Conservation (phyloP, 2,329 filamentous ascomycete species). For the Rhynchosporium graminicola region DNA sequence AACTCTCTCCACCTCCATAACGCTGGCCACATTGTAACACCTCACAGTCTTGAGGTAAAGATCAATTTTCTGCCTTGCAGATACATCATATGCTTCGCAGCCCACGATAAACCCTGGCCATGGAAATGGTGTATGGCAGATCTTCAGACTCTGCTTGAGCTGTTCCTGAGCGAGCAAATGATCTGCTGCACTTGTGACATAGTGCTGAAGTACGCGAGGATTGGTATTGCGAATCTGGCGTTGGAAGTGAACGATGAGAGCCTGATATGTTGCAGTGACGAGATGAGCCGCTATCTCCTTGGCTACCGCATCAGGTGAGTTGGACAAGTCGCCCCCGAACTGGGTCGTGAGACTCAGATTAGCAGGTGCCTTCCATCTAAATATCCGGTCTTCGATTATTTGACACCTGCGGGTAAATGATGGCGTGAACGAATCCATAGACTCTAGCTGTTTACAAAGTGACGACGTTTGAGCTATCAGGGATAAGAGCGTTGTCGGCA, state of each 20-base stretch:
- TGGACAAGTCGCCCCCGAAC: background rate
- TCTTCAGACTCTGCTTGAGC: slow-evolving; percentile 20
- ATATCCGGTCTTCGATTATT: slow-evolving; percentile 24
- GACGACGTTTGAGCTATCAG: slow-evolving; percentile 26
- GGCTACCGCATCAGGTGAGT: slow-evolving; percentile 8
- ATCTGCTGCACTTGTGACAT: slow-evolving; percentile 22
- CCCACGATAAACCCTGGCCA: slow-evolving; percentile 27
- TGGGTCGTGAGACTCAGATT: slow-evolving; percentile 16
- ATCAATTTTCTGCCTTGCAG: slow-evolving; percentile 20
- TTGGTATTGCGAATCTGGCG: slow-evolving; percentile 25
- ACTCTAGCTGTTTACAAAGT: slow-evolving; percentile 20
- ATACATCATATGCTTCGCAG: slow-evolving; percentile 23
- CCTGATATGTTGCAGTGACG: slow-evolving; percentile 24
- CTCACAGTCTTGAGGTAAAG: slow-evolving; percentile 22
- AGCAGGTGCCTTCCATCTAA: slow-evolving; percentile 24
- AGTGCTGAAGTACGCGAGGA: slow-evolving; percentile 25
- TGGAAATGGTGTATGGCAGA: slow-evolving; percentile 19
- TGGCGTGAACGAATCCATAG: slow-evolving; percentile 16
- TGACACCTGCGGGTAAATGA: slow-evolving; percentile 21
- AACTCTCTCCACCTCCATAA: slow-evolving; percentile 22
- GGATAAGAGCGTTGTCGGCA: slow-evolving; percentile 23
- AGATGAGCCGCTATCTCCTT: slow-evolving; percentile 22
- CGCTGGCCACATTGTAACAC: slow-evolving; percentile 22
- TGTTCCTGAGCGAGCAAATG: slow-evolving; percentile 25
- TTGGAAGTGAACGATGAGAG: slow-evolving; percentile 25